Evolutionary conservation across 2,329 filamentous ascomycete genomes (phyloP), one percentile per base, ranked within the genome.

Genomic region (Aspergillus sergii): DNA sequence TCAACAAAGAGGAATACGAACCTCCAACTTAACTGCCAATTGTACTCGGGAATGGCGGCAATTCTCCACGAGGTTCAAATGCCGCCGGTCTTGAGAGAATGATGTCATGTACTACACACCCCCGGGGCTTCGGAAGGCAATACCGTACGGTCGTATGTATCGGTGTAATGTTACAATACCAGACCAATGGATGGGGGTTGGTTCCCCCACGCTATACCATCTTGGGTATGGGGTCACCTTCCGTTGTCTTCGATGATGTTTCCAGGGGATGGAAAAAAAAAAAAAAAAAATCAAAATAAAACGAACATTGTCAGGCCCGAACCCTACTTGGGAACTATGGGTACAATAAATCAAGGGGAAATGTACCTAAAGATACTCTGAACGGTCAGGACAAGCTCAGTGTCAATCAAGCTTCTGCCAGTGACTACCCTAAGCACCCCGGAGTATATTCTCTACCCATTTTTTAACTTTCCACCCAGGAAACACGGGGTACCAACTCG

Each of bases 191-290:
- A 45, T 60, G 59, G 50, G 30, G 54, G n/a, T 21, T 19, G 32
- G 23, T 21, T 30, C 60, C 60, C 60, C 60, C 60, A 62, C 60
- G 28, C 60, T 59, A 62, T 45, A 26, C 56, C 21, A 16, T 16
- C 4, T 39, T 9, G 2, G 8, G 51, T 2, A 39, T 39, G 32
- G 51, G 36, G 23, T 48, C 51, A 3, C 48, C 51, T 55, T 36
- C 43, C 21, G 51, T 57, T 28, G 41, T 60, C 55, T 60, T 60
- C 59, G 30, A 54, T 53, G 28, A 26, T 19, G 30, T 19, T 53
- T 53, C 50, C 50, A 53, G 50, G 26, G 50, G 51, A 54, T 34
- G 50, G 28, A 53, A 34, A 53, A 32, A 19, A 12, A 10, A 34
- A 34, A 19, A 19, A 19, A 2, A 4, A 34, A 54, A 23, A n/a